Conservation (phyloP, 2,329 filamentous ascomycete genomes). For the Cladosporium sp. region DNA sequence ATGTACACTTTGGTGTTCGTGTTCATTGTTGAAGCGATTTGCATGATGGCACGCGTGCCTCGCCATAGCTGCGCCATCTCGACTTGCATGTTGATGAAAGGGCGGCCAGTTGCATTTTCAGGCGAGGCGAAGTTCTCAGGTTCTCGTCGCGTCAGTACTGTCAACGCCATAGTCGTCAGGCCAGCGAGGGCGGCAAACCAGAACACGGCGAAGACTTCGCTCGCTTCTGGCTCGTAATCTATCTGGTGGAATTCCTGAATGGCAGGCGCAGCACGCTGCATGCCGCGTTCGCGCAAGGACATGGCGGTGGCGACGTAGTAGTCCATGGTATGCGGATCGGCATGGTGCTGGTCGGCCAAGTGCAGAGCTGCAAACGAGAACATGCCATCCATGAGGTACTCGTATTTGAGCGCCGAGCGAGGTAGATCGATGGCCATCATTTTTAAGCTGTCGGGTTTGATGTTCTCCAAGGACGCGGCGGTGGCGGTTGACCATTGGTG, state of each 20-base stretch:
- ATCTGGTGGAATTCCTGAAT: slow-evolving; percentile 5
- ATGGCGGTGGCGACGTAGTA: slow-evolving; percentile 9
- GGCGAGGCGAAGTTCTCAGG: not conserved
- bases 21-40: not conserved
- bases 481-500: slow-evolving; percentile 27
- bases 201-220: slow-evolving; percentile 11
- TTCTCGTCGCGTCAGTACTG: not conserved
- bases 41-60: slow-evolving; percentile 5
- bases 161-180: slow-evolving; percentile 1
- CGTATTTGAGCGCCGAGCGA: slow-evolving; percentile 23
- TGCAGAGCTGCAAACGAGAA: slow-evolving; percentile 28
- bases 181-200: slow-evolving; percentile 13
- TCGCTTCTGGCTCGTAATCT: not conserved
- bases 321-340: slow-evolving; percentile 14
- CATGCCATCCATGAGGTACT: slow-evolving; percentile 26
- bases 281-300: slow-evolving; percentile 3
- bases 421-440: slow-evolving; percentile 22
- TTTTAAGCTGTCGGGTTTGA: not conserved
- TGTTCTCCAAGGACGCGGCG: slow-evolving; percentile 20
- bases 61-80: slow-evolving; percentile 9
- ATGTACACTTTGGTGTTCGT: not conserved
- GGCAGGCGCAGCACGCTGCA: slow-evolving; percentile 8
- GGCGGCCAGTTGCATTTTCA: not conserved
- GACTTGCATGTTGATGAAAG: slow-evolving; percentile 11
- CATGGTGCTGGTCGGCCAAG: slow-evolving; percentile 22